A percentile compares a stretch with the other conserved stretches of the same genome.
Conservation (phyloP, 768 basidiomycete genomes). For the Boletus pseudo-olivaceus region DNA sequence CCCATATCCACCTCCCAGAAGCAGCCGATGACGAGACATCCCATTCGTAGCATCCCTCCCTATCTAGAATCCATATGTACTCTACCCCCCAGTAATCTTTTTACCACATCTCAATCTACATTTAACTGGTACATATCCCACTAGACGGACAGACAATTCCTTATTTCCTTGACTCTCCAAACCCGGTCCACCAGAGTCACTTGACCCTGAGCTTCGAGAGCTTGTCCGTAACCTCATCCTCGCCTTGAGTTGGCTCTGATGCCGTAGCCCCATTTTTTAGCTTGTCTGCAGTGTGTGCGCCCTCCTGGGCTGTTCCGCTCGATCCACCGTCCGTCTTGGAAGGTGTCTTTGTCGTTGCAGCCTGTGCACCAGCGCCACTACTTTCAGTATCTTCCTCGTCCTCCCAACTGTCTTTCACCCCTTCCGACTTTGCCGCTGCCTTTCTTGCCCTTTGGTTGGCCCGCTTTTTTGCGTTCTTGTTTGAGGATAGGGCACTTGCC, state of each 20-base stretch:
- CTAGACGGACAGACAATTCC: background rate
- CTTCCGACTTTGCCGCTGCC: constrained; percentile 46
- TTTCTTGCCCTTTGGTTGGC: constrained; percentile 77
- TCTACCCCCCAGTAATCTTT: constrained; percentile 15
- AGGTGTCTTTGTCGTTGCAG: constrained; percentile 16
- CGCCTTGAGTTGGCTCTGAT: constrained; percentile 12
- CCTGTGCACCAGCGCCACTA: constrained; percentile 4
- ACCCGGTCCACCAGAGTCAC: constrained; percentile 24
- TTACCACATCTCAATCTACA: background rate
- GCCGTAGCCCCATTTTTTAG: constrained; percentile 20
- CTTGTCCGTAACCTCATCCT: constrained; percentile 42
- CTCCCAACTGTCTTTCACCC: constrained; percentile 76
- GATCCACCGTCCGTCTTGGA: constrained; percentile 12
- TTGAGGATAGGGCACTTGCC: constrained; percentile 39
- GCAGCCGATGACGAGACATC: constrained; percentile 8
- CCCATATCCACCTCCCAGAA: background rate
- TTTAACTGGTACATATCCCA: background rate
- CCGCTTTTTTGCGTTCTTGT: constrained; percentile 81
- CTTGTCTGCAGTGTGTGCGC: constrained; percentile 25
- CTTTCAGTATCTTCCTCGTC: constrained; percentile 57
- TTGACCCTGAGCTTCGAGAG: constrained; percentile 59
- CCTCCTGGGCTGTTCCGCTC: constrained; percentile 1
- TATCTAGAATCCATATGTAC: constrained; percentile 2
- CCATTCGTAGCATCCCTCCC: constrained; percentile 12
- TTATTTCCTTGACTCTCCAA: background rate